These are phyloP conservation scores for Baorangia bicolor DNA, from an alignment of 768 basidiomycete genomes.

Conservation along the genomic window DNA sequence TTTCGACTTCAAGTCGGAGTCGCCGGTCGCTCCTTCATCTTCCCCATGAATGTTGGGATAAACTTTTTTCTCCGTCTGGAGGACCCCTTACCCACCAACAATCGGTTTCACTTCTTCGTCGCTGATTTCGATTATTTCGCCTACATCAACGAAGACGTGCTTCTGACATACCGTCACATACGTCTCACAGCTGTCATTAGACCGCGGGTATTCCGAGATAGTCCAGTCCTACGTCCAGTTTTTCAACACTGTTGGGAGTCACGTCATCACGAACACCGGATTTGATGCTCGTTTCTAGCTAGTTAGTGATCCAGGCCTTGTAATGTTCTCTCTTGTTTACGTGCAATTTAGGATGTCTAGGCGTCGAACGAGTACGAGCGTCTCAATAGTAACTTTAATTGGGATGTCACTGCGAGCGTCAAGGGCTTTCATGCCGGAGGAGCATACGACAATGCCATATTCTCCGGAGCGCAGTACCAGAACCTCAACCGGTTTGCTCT, in stretches of 20 bases:
- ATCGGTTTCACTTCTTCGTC: too few species aligned
- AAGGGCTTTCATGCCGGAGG: slow-evolving; percentile 8
- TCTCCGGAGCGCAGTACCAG: neutral
- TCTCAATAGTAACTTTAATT: slow-evolving; percentile 1
- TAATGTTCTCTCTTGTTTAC: neutral
- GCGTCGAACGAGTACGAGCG: slow-evolving; percentile 7
- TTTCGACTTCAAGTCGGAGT: too few species aligned
- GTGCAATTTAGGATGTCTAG: slow-evolving; percentile 1
- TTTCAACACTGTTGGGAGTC: slow-evolving; percentile 7
- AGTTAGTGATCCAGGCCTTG: neutral
- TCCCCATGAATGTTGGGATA: too few species aligned
- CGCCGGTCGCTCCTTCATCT: too few species aligned
- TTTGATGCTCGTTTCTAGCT: slow-evolving; percentile 6
- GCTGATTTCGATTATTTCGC: too few species aligned
- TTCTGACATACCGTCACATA: too few species aligned
- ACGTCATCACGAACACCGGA: neutral
- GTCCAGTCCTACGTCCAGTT: slow-evolving; percentile 4
- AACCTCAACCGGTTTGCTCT: neutral
- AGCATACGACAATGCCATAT: neutral
- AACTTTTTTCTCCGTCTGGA: slow-evolving; percentile 2
- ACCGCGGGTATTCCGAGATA: neutral
- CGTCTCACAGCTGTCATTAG: too few species aligned
- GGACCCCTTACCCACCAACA: neutral
- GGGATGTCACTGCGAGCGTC: neutral
- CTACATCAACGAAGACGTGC: too few species aligned